phyloP scores from a whole-genome alignment of 2,329 filamentous ascomycete genomes.

The Aaosphaeria pasadenensis region DNA sequence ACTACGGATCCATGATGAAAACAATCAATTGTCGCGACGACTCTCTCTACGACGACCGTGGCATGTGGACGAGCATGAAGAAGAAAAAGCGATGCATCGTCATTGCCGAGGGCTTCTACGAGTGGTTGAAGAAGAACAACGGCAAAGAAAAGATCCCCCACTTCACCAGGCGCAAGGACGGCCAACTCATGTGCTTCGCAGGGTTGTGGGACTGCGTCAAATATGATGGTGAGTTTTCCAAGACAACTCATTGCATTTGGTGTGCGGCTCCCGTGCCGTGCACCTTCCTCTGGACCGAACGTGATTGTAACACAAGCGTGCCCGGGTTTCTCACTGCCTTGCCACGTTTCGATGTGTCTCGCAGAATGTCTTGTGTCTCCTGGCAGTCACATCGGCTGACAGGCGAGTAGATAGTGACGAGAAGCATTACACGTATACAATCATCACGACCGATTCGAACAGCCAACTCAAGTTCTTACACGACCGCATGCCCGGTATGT shows the following conservation, averaged over 20 bases:
- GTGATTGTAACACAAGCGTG: constrained; percentile 7
- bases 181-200: constrained; percentile 81
- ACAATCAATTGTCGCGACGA: constrained; percentile 97
- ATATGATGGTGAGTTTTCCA: constrained; percentile 61
- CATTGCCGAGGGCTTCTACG: constrained; percentile 88
- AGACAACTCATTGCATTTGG: constrained; percentile 1
- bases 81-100: constrained; percentile 83
- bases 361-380: constrained; percentile 2
- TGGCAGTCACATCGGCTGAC: constrained; percentile 14
- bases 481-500: constrained; percentile 70
- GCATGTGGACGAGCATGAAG: constrained; percentile 94
- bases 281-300: background rate
- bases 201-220: constrained; percentile 88
- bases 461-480: constrained; percentile 82
- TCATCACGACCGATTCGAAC: constrained; percentile 89
- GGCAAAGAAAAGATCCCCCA: constrained; percentile 81
- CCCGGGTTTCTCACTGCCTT: constrained; percentile 15
- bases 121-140: constrained; percentile 82
- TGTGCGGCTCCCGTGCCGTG: background rate
- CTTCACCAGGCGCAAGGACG: constrained; percentile 78
- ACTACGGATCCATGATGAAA: constrained; percentile 74
- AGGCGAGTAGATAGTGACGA: constrained; percentile 54
- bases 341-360: background rate
- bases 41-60: constrained; percentile 69
- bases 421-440: constrained; percentile 82